Evolutionary conservation across 768 basidiomycete species (phyloP), one percentile per base, ranked within the genome.

Genomic region (Lactarius indigo): DNA sequence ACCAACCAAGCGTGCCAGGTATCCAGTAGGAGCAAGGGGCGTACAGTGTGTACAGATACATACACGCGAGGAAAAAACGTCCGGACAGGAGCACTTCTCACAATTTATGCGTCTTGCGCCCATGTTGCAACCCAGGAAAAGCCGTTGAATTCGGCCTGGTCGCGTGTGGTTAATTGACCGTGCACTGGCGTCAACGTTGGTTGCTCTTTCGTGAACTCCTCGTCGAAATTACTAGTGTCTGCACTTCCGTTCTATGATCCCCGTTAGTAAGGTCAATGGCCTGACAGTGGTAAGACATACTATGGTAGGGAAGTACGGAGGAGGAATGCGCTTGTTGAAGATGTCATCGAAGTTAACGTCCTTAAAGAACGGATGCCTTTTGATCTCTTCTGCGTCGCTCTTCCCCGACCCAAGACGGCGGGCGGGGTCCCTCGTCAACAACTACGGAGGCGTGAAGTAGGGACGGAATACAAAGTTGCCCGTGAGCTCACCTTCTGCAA

Each of bases 131-230:
- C 92, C 94, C 96, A 98, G 68, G 94, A 96, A 83, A 98, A 98
- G 20, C 95, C 95, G 71, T 92, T 89, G 80, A 99, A 99, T 77
- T 98, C 96, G 62, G 88, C 84, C 78, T 99, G 97, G 74, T 98
- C 94, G 58, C 88, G 88, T 31, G 90, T 74, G 23, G 93, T 93
- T 67, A 99, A 77, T 69, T 96, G 94, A 18, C 92, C 93, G 73
- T 98, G 96, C 44, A 99, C 97, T 18, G 97, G 97, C 3, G 97
- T 99, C 72, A 99, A 79, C 1, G 96, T 98, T 17, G 97, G 97
- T 76, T 97, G 92, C 75, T 99, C 97, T 63, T 85, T 84, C 42
- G 97, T 99, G 76, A 99, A 98, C 76, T 98, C 97, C 75, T 94
- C 89, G 77, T 97, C 94, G 79, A 97, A 98, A 79, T 97, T 94